A percentile compares a stretch with the other conserved stretches of the same genome.
Evolutionary conservation across 2,329 filamentous ascomycete genomes (phyloP).

Genomic region (Aspergillus brunneoviolaceus): DNA sequence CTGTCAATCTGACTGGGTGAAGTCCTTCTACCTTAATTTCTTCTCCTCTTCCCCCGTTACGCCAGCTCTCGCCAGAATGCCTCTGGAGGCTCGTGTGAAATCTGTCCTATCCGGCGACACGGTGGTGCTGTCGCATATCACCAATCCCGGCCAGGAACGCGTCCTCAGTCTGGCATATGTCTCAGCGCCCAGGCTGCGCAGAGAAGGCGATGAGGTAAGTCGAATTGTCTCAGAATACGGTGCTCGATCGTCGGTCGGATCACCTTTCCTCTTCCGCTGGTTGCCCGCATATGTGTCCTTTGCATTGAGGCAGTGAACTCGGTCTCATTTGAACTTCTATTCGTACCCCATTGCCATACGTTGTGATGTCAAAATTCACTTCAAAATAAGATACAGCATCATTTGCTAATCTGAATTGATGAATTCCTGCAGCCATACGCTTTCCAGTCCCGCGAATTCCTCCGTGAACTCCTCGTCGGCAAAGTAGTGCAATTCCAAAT

Average conservation of each 20-base stretch:
- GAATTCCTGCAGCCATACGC: constrained; percentile 62
- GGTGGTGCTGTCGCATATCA: constrained; percentile 75
- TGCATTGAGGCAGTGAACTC: background rate
- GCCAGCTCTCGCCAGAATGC: constrained; percentile 31
- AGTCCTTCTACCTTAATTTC: constrained; percentile 12
- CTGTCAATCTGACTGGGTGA: constrained; percentile 6
- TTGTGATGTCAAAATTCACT: background rate
- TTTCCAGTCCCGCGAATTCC: constrained; percentile 91
- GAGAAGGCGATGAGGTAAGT: constrained; percentile 79
- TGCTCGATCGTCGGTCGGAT: background rate
- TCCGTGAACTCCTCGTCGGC: constrained; percentile 79
- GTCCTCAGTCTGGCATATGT: constrained; percentile 90
- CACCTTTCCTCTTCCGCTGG: background rate
- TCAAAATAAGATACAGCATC: background rate
- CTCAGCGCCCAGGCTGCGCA: constrained; percentile 77
- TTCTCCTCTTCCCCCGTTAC: background rate
- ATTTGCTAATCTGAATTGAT: constrained; percentile 6
- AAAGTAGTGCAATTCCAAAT: constrained; percentile 83
- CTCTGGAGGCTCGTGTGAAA: constrained; percentile 73
- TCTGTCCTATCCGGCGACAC: constrained; percentile 93
- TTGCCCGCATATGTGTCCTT: constrained; percentile 20
- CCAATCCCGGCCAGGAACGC: constrained; percentile 79
- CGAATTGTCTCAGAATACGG: background rate
- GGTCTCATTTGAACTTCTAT: background rate
- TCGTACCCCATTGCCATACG: background rate